phyloP scores from a whole-genome alignment of 495 filamentous ascomycete species.

The Penicillium paradoxum region DNA sequence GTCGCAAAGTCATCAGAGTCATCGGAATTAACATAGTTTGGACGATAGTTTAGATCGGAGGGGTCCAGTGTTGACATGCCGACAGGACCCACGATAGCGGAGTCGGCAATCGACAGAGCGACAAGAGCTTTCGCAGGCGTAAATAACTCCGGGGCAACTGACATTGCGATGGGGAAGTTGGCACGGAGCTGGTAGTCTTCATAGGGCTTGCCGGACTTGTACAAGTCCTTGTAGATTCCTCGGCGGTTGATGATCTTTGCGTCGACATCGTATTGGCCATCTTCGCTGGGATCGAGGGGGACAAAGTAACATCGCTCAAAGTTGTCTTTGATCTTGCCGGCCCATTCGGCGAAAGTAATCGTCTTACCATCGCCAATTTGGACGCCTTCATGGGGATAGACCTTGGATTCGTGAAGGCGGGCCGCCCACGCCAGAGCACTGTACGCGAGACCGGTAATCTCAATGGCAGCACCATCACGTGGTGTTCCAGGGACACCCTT shows the following conservation, averaged over 20 bases:
- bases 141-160: slow-evolving; percentile 86
- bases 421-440: slow-evolving; percentile 80
- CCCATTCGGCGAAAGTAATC: slow-evolving; percentile 78
- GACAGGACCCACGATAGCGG: slow-evolving; percentile 72
- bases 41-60: slow-evolving; percentile 82
- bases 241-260: slow-evolving; percentile 72
- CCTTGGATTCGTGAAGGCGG: slow-evolving; percentile 56
- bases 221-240: slow-evolving; percentile 97
- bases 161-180: slow-evolving; percentile 96
- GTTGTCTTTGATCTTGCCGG: slow-evolving; percentile 69
- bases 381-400: slow-evolving; percentile 69
- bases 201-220: slow-evolving; percentile 85
- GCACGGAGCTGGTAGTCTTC: slow-evolving; percentile 95
- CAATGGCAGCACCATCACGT: slow-evolving; percentile 88
- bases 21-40: slow-evolving; percentile 91
- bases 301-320: slow-evolving; percentile 92
- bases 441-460: slow-evolving; percentile 90
- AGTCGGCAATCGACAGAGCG: slow-evolving; percentile 74
- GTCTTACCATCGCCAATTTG: slow-evolving; percentile 48
- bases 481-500: slow-evolving; percentile 97
- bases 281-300: slow-evolving; percentile 61
- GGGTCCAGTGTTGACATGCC: slow-evolving; percentile 97
- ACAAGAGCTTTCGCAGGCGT: slow-evolving; percentile 65
- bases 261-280: slow-evolving; percentile 75
- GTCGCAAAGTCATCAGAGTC: slow-evolving; percentile 86